phyloP scores from a whole-genome alignment of 2,329 filamentous ascomycete species.

The Aspergillus sp. region DNA sequence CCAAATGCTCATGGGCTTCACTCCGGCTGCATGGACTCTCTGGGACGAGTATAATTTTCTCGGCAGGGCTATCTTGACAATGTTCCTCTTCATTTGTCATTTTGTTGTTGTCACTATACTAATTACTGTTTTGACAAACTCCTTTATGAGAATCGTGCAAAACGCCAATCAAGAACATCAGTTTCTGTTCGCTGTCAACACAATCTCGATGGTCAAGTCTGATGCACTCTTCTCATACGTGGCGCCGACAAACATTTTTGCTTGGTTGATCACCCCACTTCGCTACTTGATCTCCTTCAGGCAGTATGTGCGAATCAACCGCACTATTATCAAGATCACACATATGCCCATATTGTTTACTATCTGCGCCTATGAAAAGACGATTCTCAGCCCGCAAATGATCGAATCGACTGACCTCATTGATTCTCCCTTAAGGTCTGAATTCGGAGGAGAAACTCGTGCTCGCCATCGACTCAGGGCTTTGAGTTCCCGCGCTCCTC shows the following conservation, averaged over 20 bases:
- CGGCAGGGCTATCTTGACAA: conserved; percentile 73
- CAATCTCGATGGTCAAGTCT: conserved; percentile 98
- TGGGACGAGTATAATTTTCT: conserved; percentile 82
- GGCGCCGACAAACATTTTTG: conserved; percentile 87
- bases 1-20: conserved; percentile 94
- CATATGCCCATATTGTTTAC: conserved; percentile 85
- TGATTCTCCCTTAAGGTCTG: conserved; percentile 66
- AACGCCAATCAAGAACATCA: conserved; percentile 92
- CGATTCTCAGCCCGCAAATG: conserved; percentile 73
- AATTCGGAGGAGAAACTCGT: conserved; percentile 59
- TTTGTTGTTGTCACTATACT: conserved; percentile 93
- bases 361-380: conserved; percentile 85
- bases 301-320: conserved; percentile 82
- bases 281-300: conserved; percentile 79
- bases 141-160: conserved; percentile 91
- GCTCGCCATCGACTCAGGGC: conserved; percentile 64
- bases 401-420: conserved; percentile 85
- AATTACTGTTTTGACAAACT: conserved; percentile 94
- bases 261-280: conserved; percentile 84
- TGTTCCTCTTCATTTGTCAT: conserved; percentile 93
- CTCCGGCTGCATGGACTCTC: conserved; percentile 88
- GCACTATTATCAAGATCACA: conserved; percentile 87
- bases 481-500: conserved; percentile 69
- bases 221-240: conserved; percentile 94
- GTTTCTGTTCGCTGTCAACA: conserved; percentile 94